Conservation (phyloP, 2,329 filamentous ascomycete genomes). For the Pseudogymnoascus destructans region DNA sequence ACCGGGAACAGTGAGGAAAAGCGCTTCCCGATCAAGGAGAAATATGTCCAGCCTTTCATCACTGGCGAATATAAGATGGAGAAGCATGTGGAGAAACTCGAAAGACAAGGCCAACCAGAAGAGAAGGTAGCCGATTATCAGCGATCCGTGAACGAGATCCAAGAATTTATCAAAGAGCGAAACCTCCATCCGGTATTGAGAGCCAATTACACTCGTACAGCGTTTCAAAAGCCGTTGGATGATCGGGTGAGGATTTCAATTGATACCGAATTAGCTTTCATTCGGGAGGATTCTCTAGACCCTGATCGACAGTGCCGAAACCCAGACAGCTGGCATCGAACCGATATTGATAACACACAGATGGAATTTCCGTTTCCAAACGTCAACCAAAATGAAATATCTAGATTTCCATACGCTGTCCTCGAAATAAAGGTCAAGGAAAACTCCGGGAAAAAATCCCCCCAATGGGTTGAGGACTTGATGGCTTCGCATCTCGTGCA, state of each 20-base stretch:
- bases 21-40: conserved; percentile 79
- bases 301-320: conserved; percentile 75
- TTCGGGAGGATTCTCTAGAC: conserved; percentile 67
- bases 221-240: conserved; percentile 92
- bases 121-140: conserved; percentile 58
- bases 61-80: conserved; percentile 83
- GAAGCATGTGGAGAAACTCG: conserved; percentile 78
- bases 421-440: conserved; percentile 85
- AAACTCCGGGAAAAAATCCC: conserved; percentile 50
- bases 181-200: conserved; percentile 73
- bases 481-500: conserved; percentile 90
- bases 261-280: conserved; percentile 83
- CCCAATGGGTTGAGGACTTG: conserved; percentile 80
- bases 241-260: conserved; percentile 83
- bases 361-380: conserved; percentile 80
- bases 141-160: conserved; percentile 60
- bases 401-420: conserved; percentile 78
- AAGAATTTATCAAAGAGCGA: conserved; percentile 64
- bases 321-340: conserved; percentile 77
- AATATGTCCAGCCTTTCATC: conserved; percentile 81
- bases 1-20: conserved; percentile 67
- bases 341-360: conserved; percentile 69
- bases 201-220: conserved; percentile 86
- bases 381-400: conserved; percentile 83
- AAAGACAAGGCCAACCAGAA: conserved; percentile 55